A percentile compares a stretch with the other conserved stretches of the same genome.
phyloP scores from a whole-genome alignment of 352 stramenopile species.

The Globisporangium paroecandrum region DNA sequence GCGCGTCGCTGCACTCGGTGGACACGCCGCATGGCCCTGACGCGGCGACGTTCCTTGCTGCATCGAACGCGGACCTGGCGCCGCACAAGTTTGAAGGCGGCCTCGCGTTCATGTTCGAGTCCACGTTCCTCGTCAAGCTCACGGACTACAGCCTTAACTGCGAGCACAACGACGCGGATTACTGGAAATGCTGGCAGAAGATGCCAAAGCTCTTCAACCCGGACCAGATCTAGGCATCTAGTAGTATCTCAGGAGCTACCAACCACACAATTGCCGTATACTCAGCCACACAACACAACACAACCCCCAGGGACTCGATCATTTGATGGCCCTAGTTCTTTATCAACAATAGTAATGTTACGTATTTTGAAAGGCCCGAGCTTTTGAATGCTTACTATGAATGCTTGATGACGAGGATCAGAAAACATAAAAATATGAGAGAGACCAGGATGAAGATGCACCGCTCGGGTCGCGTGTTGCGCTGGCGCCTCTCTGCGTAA shows the following conservation, averaged over 20 bases:
- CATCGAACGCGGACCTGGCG: conserved; percentile 75
- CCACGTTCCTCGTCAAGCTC: conserved; percentile 89
- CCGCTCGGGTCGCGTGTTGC: conserved; percentile 60
- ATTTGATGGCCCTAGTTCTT: neutral
- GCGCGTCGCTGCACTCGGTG: conserved; percentile 89
- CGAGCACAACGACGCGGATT: conserved; percentile 87
- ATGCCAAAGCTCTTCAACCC: conserved; percentile 89
- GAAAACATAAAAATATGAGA: conserved; percentile 63
- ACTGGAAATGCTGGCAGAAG: conserved; percentile 93
- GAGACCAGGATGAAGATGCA: conserved; percentile 69
- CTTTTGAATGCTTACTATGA: conserved; percentile 20
- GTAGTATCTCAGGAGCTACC: neutral
- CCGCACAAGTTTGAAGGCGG: conserved; percentile 91
- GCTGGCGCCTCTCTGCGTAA: conserved; percentile 57
- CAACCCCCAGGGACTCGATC: neutral
- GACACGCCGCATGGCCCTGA: conserved; percentile 93
- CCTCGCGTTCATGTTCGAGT: conserved; percentile 98
- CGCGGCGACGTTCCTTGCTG: conserved; percentile 87
- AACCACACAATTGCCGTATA: neutral
- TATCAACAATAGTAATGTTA: neutral
- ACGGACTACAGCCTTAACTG: conserved; percentile 86
- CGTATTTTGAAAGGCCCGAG: conserved; percentile 8
- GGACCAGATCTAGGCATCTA: conserved; percentile 15
- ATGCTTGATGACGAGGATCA: conserved; percentile 67
- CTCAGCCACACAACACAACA: neutral